Evolutionary conservation across 2,329 filamentous ascomycete genomes (phyloP).

Genomic region (Ophiostoma pallidulum): DNA sequence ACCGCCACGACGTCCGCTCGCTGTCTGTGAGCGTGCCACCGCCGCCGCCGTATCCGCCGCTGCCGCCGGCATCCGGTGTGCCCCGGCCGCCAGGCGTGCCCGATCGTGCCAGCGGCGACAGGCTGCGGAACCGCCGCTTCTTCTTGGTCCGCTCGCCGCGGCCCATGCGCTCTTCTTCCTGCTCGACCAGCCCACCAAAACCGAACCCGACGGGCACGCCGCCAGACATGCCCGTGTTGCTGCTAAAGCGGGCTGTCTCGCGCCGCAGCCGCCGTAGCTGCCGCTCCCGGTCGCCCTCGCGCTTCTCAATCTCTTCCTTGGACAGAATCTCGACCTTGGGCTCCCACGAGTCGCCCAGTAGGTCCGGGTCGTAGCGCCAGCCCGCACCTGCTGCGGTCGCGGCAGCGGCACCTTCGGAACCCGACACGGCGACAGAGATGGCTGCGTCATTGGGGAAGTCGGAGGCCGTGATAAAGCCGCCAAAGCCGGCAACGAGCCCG

Average conservation of each 20-base stretch:
- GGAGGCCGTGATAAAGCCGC: slow-evolving; percentile 36
- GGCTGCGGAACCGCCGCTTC: slow-evolving; percentile 81
- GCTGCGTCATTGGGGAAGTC: slow-evolving; percentile 87
- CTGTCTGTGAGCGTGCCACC: slow-evolving; percentile 59
- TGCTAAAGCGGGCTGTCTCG: slow-evolving; percentile 88
- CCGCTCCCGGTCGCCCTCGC: slow-evolving; percentile 86
- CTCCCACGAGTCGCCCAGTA: slow-evolving; percentile 75
- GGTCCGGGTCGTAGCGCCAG: slow-evolving; percentile 92
- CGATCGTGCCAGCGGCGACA: slow-evolving; percentile 66
- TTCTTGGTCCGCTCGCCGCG: slow-evolving; percentile 90
- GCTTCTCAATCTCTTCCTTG: slow-evolving; percentile 95
- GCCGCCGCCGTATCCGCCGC: slow-evolving; percentile 57
- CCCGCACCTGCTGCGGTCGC: slow-evolving; percentile 47
- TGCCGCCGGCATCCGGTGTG: slow-evolving; percentile 70
- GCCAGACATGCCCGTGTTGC: slow-evolving; percentile 70
- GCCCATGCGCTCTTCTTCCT: slow-evolving; percentile 76
- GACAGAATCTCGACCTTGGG: slow-evolving; percentile 72
- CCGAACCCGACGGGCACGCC: slow-evolving; percentile 53
- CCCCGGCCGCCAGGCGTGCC: slow-evolving; percentile 62
- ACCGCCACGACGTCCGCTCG: slow-evolving; percentile 79
- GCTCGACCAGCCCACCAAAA: slow-evolving; percentile 41
- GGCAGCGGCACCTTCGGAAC: slow-evolving; percentile 17
- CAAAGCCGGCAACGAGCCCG: slow-evolving; percentile 62
- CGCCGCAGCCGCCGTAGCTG: slow-evolving; percentile 78
- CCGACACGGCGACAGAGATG: slow-evolving; percentile 20